Evolutionary conservation across 371 early-diverging fungal genomes (phyloP).

Genomic region (Haplosporangium sp.): DNA sequence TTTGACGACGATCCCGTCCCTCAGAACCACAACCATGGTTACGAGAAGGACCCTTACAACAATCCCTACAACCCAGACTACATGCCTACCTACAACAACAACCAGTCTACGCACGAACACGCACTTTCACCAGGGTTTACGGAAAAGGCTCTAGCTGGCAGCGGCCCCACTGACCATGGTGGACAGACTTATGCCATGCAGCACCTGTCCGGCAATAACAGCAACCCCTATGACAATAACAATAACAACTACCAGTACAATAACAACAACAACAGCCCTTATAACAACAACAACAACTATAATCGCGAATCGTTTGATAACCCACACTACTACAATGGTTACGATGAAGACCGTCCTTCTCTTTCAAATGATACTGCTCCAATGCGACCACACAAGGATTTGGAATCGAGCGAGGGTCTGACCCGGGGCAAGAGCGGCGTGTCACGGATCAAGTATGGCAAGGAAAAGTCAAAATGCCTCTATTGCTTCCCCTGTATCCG

Average conservation of each 20-base stretch:
- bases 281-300: slow-evolving; percentile 23
- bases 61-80: slow-evolving; percentile 49
- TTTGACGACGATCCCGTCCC: slow-evolving; percentile 45
- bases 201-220: slow-evolving; percentile 14
- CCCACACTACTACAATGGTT: slow-evolving; percentile 44
- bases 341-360: slow-evolving; percentile 53
- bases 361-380: slow-evolving; percentile 53
- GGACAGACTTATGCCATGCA: slow-evolving; percentile 46
- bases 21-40: slow-evolving; percentile 12
- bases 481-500: slow-evolving; percentile 51
- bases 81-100: slow-evolving; percentile 13
- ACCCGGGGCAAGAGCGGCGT: slow-evolving; percentile 37
- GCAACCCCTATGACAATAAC: neutral
- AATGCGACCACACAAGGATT: slow-evolving; percentile 35
- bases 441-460: slow-evolving; percentile 42
- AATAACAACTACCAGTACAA: neutral
- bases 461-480: slow-evolving; percentile 47
- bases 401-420: slow-evolving; percentile 39
- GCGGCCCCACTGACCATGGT: neutral
- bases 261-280: neutral
- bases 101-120: slow-evolving; percentile 30
- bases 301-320: slow-evolving; percentile 8
- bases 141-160: slow-evolving; percentile 27
- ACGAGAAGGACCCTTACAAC: slow-evolving; percentile 22
- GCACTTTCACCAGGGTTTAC: slow-evolving; percentile 27